phyloP scores from a whole-genome alignment of 805 yeast species.

The Monosporozyma yasuniensis region DNA sequence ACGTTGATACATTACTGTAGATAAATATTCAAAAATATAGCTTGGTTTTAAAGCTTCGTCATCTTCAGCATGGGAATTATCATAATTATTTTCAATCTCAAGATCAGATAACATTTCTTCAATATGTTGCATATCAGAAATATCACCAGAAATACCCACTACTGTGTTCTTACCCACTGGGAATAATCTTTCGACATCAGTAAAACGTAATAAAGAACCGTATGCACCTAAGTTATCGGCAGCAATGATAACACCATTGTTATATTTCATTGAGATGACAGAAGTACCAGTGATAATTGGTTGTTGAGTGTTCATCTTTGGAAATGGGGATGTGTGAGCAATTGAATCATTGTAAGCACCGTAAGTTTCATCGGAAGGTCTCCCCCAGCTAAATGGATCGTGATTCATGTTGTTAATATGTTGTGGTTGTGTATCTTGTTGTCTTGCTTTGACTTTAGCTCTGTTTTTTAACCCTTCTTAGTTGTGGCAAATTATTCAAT shows the following conservation, averaged over 20 bases:
- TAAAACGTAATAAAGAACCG: slow-evolving; percentile 85
- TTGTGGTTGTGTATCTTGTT: not conserved
- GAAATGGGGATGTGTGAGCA: slow-evolving; percentile 58
- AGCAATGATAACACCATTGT: slow-evolving; percentile 86
- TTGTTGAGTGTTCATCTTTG: slow-evolving; percentile 79
- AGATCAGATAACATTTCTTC: slow-evolving; percentile 68
- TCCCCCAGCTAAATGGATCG: slow-evolving; percentile 93
- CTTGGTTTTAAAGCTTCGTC: slow-evolving; percentile 70
- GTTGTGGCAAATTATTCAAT: not conserved
- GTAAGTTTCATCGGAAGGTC: slow-evolving; percentile 75
- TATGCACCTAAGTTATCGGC: slow-evolving; percentile 92
- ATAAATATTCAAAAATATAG: slow-evolving; percentile 78
- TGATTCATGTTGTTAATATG: slow-evolving; percentile 60
- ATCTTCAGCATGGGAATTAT: slow-evolving; percentile 36
- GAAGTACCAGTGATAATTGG: slow-evolving; percentile 97
- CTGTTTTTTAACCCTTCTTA: not conserved
- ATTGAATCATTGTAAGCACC: slow-evolving; percentile 73
- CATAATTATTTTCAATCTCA: slow-evolving; percentile 72
- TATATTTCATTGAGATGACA: slow-evolving; percentile 82
- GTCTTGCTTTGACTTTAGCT: not conserved
- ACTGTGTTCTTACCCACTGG: slow-evolving; percentile 78
- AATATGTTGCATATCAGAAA: slow-evolving; percentile 84
- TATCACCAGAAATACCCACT: slow-evolving; percentile 91
- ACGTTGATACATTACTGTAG: slow-evolving; percentile 76
- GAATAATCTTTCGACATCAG: slow-evolving; percentile 73